Base-by-base conservation (phyloP, 2,329 filamentous ascomycete genomes). In the Botrytis paeoniae region DNA sequence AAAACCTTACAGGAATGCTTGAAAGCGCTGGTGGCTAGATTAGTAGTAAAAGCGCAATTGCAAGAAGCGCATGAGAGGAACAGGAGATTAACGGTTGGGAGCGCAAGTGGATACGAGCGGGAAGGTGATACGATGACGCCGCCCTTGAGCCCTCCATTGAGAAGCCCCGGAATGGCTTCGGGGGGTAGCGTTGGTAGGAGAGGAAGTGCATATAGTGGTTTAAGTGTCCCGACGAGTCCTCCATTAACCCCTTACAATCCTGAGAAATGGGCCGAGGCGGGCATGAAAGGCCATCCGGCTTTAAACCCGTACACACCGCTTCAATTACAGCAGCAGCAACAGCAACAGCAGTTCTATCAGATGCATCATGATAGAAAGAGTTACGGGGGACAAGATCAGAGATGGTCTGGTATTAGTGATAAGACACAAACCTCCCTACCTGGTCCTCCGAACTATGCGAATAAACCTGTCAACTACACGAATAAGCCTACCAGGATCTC, bases 1-100 rank as follows among this genome's bases (percentile, higher is more conserved):
- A 92, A 90, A 83, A 96, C 93, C n/a, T 86, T 97, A 62, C 92
- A 92, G 78, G 93, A 92, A 79, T 88, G 92, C 0, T 93, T 97
- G 78, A 86, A 85, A 18, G 85, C 87, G 4, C 86, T 97, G 4
- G 91, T 95, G 3, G 89, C 91, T 6, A 83, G 86, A 25, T 82
- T 93, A 12, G 82, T 88, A 35, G 83, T 84, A 71, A 88, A 87
- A 74, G 85, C 87, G 0, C 82, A 86, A 74, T 59, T 72, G 41
- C 41, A 69, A 57, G 70, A 72, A 41, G 70, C 63, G 32, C 18
- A 37, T 0, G 70, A 59, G 39, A 60, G 70, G 25, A 72, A 72
- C 22, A 16, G 41, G 6, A 51, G 63, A 25, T 57, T 72, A 20
- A 69, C 39, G 7, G 12, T 43, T 4, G 48, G 70, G n/a, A 29